phyloP scores from a whole-genome alignment of 257 asterid genomes.

The Nyctanthes arbortristis region DNA sequence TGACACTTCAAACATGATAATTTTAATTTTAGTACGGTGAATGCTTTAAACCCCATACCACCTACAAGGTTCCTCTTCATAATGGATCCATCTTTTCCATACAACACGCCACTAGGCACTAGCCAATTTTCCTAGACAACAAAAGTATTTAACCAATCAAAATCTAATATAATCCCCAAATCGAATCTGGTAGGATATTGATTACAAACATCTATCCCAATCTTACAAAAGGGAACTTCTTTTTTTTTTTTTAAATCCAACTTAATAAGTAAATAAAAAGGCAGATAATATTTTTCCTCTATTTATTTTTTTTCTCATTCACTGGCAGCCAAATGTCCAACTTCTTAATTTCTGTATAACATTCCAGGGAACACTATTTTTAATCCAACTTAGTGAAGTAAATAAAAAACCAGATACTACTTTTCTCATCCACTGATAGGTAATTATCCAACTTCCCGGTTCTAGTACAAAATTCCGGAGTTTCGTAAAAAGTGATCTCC shows the following conservation, averaged over 20 bases:
- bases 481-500: not conserved
- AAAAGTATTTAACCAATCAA: constrained; percentile 30
- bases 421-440: constrained; percentile 4
- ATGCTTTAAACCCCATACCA: constrained; percentile 36
- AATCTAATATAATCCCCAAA: not conserved
- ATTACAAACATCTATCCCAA: constrained; percentile 16
- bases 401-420: constrained; percentile 13
- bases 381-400: constrained; percentile 16
- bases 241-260: no score
- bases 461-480: not conserved
- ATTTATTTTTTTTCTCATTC: no score
- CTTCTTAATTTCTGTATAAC: no score
- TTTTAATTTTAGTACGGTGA: constrained; percentile 25
- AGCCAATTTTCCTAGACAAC: constrained; percentile 37
- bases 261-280: no score
- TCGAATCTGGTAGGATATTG: not conserved
- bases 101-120: constrained; percentile 30
- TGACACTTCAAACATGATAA: constrained; percentile 3
- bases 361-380: constrained; percentile 16
- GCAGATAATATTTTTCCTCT: no score
- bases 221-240: constrained; percentile 20
- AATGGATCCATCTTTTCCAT: constrained; percentile 22
- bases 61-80: constrained; percentile 13
- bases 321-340: no score
- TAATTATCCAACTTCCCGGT: constrained; percentile 7